These are phyloP conservation scores for Magnolia officinalis DNA, from an alignment of 164 flowering plant genomes.

Conservation along the genomic window DNA sequence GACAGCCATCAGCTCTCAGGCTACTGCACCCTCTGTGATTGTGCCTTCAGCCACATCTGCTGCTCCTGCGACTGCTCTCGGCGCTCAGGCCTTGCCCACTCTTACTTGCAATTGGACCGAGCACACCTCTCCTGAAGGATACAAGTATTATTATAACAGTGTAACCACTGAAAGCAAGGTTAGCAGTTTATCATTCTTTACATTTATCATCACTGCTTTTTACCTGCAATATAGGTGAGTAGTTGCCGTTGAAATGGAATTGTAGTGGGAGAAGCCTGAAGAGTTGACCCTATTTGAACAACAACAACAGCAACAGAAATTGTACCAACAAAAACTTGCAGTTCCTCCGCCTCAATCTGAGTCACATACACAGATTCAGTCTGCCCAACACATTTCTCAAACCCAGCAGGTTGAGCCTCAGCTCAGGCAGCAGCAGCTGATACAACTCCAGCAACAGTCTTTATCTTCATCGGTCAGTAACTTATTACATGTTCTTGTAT, in stretches of 20 bases:
- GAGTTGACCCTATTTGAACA: constrained; percentile 59
- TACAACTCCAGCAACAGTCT: constrained; percentile 40
- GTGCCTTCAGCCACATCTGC: constrained; percentile 38
- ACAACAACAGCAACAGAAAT: constrained; percentile 31
- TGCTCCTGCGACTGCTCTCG: constrained; percentile 29
- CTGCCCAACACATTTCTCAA: constrained; percentile 50
- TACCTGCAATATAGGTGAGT: not conserved
- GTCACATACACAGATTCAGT: constrained; percentile 32
- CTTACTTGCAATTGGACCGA: constrained; percentile 84
- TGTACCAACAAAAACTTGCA: constrained; percentile 33
- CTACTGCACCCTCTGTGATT: constrained; percentile 35
- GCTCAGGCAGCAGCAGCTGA: constrained; percentile 31
- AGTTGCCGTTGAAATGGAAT: not conserved
- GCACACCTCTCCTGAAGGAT: constrained; percentile 94
- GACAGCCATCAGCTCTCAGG: constrained; percentile 34
- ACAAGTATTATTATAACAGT: constrained; percentile 79
- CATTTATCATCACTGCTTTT: not conserved
- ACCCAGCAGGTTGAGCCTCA: constrained; percentile 46
- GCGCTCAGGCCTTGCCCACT: constrained; percentile 26
- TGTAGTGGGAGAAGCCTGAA: constrained; percentile 98
- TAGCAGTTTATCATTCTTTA: constrained; percentile 6
- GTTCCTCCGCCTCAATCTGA: constrained; percentile 49
- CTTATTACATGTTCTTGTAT: not conserved
- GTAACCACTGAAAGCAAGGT: constrained; percentile 84
- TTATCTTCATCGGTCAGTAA: constrained; percentile 47